phyloP scores from a whole-genome alignment of 108 stramenopile species.

The Epipyxis sp. region DNA sequence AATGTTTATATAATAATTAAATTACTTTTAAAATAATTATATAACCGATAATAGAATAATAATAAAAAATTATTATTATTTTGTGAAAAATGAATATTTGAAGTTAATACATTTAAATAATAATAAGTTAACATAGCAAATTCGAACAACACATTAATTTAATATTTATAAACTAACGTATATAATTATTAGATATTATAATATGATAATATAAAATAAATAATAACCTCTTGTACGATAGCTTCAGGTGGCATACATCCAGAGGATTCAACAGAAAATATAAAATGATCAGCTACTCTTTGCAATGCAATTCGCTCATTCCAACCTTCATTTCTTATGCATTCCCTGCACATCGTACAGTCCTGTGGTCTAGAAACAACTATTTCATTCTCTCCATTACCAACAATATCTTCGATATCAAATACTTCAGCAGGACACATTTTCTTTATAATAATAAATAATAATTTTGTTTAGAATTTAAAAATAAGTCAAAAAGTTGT shows the following conservation, averaged over 20 bases:
- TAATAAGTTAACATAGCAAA: too few relatives aligned
- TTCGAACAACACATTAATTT: too few relatives aligned
- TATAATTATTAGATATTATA: too few relatives aligned
- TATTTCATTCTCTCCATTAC: constrained; percentile 54
- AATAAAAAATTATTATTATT: background rate
- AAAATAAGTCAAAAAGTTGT: background rate
- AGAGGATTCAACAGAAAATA: constrained; percentile 89
- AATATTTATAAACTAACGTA: too few relatives aligned
- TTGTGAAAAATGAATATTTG: background rate
- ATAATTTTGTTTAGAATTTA: too few relatives aligned
- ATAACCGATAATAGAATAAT: background rate
- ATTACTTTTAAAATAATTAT: too few relatives aligned
- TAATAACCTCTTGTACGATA: constrained; percentile 70
- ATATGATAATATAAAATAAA: too few relatives aligned
- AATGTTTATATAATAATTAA: too few relatives aligned
- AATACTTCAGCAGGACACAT: constrained; percentile 74
- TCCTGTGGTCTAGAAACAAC: constrained; percentile 76
- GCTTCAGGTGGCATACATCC: constrained; percentile 79
- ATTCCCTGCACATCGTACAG: constrained; percentile 95
- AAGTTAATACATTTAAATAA: too few relatives aligned
- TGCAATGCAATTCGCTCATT: constrained; percentile 70
- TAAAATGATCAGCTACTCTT: constrained; percentile 86
- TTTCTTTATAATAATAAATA: background rate
- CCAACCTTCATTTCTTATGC: constrained; percentile 72
- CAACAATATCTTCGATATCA: constrained; percentile 56